Evolutionary conservation across 176 grass and related monocot genomes (phyloP), one percentile per base, ranked within the genome.

Genomic region (Triticum aestivum): DNA sequence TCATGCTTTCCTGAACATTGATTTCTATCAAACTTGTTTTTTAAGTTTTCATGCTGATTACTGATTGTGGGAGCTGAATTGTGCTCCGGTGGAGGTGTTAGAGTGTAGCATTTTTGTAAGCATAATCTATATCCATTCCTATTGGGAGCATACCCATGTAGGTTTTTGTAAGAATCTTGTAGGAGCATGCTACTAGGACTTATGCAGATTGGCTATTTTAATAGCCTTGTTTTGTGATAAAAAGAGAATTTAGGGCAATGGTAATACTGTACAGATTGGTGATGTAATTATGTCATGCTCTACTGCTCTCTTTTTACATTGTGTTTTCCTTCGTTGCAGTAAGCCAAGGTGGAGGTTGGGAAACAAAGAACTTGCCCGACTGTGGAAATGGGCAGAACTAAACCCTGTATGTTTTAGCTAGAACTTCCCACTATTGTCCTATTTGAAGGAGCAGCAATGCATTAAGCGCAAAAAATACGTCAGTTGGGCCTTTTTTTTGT

Each of bases 301-400:
- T 21, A 59, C 56, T 59, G 18, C 56, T 59, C 21, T 59, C 56
- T 21, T 59, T 21, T 59, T 21, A 8, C 20, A 21, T 59, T 59
- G 2, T 21, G 8, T n/a, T 59, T 59, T 84, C 56, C 21, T 59
- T 21, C 56, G 7, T 59, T 59, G 56, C 56, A 21, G 56, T 59
- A 59, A 59, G 56, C 56, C 56, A 14, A 59, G 20, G 56, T 59
- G 20, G 56, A 59, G 56, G 56, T 59, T 98, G 65, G 93, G 18
- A 59, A 59, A 59, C 18, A 59, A 59, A 59, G 56, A 59, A 14
- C 56, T 59, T 59, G 56, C 56, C 56, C 18, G 8, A 59, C 56
- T 59, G 20, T 21, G 56, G 54, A 59, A 59, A 59, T n/a, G 20
- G 56, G 21, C 56, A 59, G 21, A 59, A 21, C 56, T 59, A 59